Base-by-base conservation (phyloP, 2,329 filamentous ascomycete species). In the Lachnellula occidentalis region DNA sequence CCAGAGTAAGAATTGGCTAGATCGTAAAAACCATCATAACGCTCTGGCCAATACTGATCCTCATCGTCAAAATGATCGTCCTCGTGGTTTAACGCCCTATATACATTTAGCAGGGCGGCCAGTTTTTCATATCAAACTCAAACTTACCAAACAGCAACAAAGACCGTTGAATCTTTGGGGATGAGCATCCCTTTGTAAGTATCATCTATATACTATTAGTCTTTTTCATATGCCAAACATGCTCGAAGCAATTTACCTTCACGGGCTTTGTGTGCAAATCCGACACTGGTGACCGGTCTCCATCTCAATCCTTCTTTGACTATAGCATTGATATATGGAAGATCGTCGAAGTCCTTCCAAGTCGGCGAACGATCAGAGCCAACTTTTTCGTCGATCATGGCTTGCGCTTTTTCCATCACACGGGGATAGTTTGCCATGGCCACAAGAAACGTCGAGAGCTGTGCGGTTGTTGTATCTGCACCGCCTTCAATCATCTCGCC, bases 311-410 rank as follows among this genome's bases (percentile, higher is more conserved):
- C 27, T 31, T 31, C 27, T 51, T 77, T 70, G 11, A 79, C 65
- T 11, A 77, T 67, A 34, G 67, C 66, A 52, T 74, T 70, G 21
- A 80, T 66, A 54, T 76, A 78, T 1, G 62, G 67, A 27, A 82
- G 66, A 0, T 66, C 63, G 0, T 69, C 65, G 9, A 72, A 67
- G 56, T 82, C 78, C 2, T 71, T 66, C 53, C 75, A 73, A 0
- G 63, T 67, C 1, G 79, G 78, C 1, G 80, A 66, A 5, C 78
- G 67, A 36, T 69, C 65, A 3, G 64, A 62, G 2, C 76, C 76
- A n/a, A 80, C 69, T 1, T 80, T 73, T 3, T 64, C 61, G 53
- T 82, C 78, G 19, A 82, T 64, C 50, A 75, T 70, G 11, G 63
- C 27, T 21, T 49, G 31, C n/a, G 47, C 36, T 34, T 39, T 49